phyloP scores from a whole-genome alignment of 768 basidiomycete genomes.

The Clavaria fumosa region DNA sequence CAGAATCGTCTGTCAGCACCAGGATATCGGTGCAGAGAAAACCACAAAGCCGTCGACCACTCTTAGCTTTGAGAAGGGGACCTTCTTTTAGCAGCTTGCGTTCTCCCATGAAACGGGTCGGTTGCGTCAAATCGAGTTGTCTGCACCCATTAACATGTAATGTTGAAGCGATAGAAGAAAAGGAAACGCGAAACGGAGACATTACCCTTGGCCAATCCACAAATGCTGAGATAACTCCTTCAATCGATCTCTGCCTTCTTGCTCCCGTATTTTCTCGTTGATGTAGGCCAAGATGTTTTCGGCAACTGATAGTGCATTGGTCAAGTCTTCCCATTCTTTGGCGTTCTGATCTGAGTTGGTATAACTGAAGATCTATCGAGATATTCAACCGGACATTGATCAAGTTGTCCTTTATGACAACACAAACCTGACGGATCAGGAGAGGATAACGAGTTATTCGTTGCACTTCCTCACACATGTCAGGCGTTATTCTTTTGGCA shows the following conservation, averaged over 20 bases:
- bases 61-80: slow-evolving; percentile 63
- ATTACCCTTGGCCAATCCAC: slow-evolving; percentile 79
- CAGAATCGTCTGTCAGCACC: slow-evolving; percentile 62
- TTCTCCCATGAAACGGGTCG: slow-evolving; percentile 74
- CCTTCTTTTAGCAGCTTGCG: slow-evolving; percentile 73
- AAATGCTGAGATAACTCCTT: slow-evolving; percentile 59
- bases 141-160: slow-evolving; percentile 28
- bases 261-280: slow-evolving; percentile 79
- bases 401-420: not conserved
- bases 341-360: no score
- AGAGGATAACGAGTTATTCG: slow-evolving; percentile 90
- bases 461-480: no score
- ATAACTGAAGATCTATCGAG: no score
- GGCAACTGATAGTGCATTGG: slow-evolving; percentile 39
- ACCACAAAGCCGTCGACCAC: slow-evolving; percentile 57
- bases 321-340: slow-evolving; percentile 23
- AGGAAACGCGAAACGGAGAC: slow-evolving; percentile 11
- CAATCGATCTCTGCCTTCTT: slow-evolving; percentile 69
- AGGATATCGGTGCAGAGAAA: slow-evolving; percentile 86
- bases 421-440: slow-evolving; percentile 55
- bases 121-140: slow-evolving; percentile 81
- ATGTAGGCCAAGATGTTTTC: slow-evolving; percentile 66
- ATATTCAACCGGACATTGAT: not conserved
- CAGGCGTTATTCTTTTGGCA: no score
- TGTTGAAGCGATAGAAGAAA: not conserved